These are phyloP conservation scores for Podospora pseudopauciseta DNA, from an alignment of 495 filamentous ascomycete species.

Conservation along the genomic window DNA sequence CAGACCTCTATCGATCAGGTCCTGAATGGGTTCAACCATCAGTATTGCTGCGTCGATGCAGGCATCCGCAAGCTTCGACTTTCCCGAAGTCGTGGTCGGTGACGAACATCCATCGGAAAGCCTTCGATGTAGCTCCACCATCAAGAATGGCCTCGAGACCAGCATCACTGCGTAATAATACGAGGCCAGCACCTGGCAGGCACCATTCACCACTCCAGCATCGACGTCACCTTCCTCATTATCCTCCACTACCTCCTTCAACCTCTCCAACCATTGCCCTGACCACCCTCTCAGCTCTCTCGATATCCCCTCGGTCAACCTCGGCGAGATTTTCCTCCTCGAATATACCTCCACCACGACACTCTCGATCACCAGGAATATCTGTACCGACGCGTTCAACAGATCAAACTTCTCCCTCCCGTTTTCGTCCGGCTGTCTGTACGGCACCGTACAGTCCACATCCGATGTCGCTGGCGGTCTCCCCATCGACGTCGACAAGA, in stretches of 20 bases:
- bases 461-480: slow-evolving; percentile 59
- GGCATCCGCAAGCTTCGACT: slow-evolving; percentile 43
- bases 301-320: slow-evolving; percentile 45
- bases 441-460: slow-evolving; percentile 52
- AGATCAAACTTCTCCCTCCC: slow-evolving; percentile 39
- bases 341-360: slow-evolving; percentile 45
- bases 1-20: slow-evolving; percentile 30
- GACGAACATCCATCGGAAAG: slow-evolving; percentile 28
- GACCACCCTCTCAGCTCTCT: slow-evolving; percentile 46
- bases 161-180: slow-evolving; percentile 50
- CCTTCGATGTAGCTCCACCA: slow-evolving; percentile 44
- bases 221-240: slow-evolving; percentile 12
- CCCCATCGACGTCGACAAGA: slow-evolving; percentile 57
- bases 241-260: slow-evolving; percentile 32
- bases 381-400: slow-evolving; percentile 44
- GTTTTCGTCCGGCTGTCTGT: slow-evolving; percentile 24
- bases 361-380: slow-evolving; percentile 40
- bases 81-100: slow-evolving; percentile 19
- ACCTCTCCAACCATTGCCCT: slow-evolving; percentile 33
- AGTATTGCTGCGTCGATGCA: slow-evolving; percentile 47
- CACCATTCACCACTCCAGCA: slow-evolving; percentile 30
- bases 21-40: slow-evolving; percentile 40
- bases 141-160: slow-evolving; percentile 44
- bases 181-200: slow-evolving; percentile 41
- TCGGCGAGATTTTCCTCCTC: slow-evolving; percentile 44